Base-by-base conservation (phyloP, 2,329 filamentous ascomycete species). In the Aureobasidium sp. region DNA sequence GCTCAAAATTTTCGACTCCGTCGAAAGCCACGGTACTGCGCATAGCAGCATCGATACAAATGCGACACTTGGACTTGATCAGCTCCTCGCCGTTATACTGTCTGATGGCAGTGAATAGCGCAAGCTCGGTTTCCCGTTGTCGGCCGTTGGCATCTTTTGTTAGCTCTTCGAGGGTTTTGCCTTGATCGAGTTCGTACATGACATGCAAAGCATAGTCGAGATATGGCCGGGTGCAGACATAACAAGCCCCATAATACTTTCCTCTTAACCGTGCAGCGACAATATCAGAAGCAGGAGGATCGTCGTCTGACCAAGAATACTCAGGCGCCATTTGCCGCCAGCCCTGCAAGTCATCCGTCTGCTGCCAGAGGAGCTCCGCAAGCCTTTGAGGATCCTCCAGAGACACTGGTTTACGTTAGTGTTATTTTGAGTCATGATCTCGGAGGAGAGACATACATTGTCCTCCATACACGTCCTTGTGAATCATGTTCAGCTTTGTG, bases 161-260 rank as follows among this genome's bases (percentile, higher is more conserved):
- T 10, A 68, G 65, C 9, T 67, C 64, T 44, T 70, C 66, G 3
- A 71, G 64, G 1, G 46, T 59, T 15, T 43, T 56, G n/a, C 67
- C 68, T n/a, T 67, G 61, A 27, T 63, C 59, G 24, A 69, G 57
- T 36, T 69, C 66, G 3, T 68, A 71, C 66, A 78, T 76, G 59
- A 78, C 76, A 65, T 86, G 82, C 2, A 87, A 77, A 2, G 81
- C 82, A 61, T 84, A 80, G 67, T 84, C 82, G 24, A 88, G 74
- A 64, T 93, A 91, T 0, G 90, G 90, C 27, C 94, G 84, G 72
- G 94, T 89, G 29, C 93, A 92, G 71, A 97, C 92, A 65, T 95
- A 92, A 66, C 88, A 84, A 0, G 91, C 92, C 24, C 94, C 94
- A 80, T 93, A 97, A 74, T 94, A 97, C 73, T 99, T 97, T 15